Evolutionary conservation across 306 rosid genomes (phyloP), one percentile per base, ranked within the genome.

Genomic region (Citrullus colocynthis): DNA sequence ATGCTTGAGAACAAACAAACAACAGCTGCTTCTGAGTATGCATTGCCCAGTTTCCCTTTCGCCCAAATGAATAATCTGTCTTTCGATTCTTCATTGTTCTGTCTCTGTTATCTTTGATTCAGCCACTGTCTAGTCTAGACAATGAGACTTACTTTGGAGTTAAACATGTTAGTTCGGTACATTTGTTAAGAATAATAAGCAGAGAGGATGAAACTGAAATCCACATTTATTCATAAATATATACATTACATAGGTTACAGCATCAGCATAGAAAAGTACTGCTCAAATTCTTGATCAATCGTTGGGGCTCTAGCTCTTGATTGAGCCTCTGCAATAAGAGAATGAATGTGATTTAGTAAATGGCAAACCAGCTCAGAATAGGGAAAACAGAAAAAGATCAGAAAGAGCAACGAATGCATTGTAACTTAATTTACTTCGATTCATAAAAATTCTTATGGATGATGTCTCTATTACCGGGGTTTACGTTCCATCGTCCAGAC

Each of bases 201-300:
- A 63, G 71, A 63, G 34, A 65, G 57, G 73, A 65, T 37, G 18
- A n/a, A 7, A 9, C 73, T 16, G 51, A 65, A 37, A 65, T 66
- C 16, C 51, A 65, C 6, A 36, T 21, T 63, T n/a, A 67, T 41
- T 39, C 9, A 67, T 62, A n/a, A 16, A 65, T 65, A 66, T 66
- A 66, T 39, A 18, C 51, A 39, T 18, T 39, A 17, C 7, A 14
- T 60, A 24, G 75, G 55, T 85, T 90, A 94, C 81, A 88, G 84
- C 98, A 91, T 88, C 42, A 94, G 91, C 89, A 51, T 80, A 6
- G 98, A 94, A 84, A 94, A 94, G 86, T 88, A 90, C 88, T 94
- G 80, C 89, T 91, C 98, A 44, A 94, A 94, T 79, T 94, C 98
- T 84, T 89, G 91, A 85, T 94, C 97, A 58, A 91, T 94, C 13